Base-by-base conservation (phyloP, 495 filamentous ascomycete genomes). In the Aspergillus ellipticus region DNA sequence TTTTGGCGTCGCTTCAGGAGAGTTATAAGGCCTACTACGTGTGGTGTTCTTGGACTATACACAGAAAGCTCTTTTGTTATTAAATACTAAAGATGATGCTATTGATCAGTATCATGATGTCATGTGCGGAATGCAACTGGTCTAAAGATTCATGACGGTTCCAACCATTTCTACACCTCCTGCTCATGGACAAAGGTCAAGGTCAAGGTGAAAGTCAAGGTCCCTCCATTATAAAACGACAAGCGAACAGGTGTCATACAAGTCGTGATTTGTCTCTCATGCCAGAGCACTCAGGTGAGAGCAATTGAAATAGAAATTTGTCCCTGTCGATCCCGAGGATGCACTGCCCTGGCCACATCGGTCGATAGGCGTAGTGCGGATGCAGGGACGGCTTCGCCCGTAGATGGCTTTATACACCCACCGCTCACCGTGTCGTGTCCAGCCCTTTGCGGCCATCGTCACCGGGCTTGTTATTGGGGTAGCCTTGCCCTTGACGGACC, bases 191-290 rank as follows among this genome's bases (percentile, higher is more conserved):
- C 42, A 7, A 45, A 15, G 22, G 47, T 42, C 28, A 22, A 61
- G 29, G 49, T 26, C 24, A 28, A 28, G 24, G 24, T 28, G 4
- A 28, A 28, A 17, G 47, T 42, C 28, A 22, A 61, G 29, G 49
- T 3, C 7, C 24, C 24, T 26, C 49, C 49, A 26, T 22, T 49
- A 61, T 56, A 47, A 54, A 56, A 58, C 57, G 54, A 57, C 59
- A 54, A 59, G 56, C 15, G 42, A 60, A 33, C 20, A 33, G 17
- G 50, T 26, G 56, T 60, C 61, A 61, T 67, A 50, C 57, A 62
- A 53, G 49, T 64, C 56, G 53, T 68, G 55, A 66, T 54, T 59
- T 49, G 56, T 59, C 62, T 61, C 61, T 58, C 65, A 68, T 61
- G 60, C 61, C 56, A 57, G 56, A 35, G 45, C 43, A 58, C 52